These are phyloP conservation scores for Microsporum canis DNA, from an alignment of 2,329 filamentous ascomycete genomes.

Conservation along the genomic window DNA sequence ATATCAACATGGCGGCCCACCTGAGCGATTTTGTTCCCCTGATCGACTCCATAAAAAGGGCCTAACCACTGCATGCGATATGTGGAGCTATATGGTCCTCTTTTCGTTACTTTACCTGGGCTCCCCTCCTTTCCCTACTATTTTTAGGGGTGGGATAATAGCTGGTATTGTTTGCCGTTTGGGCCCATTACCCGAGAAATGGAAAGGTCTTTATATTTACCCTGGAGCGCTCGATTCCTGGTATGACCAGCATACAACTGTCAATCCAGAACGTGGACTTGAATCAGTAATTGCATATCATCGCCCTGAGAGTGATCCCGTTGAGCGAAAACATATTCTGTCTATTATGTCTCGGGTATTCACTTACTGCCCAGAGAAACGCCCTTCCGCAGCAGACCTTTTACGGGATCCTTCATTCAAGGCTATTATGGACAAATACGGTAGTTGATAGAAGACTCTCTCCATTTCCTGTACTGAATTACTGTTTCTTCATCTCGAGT, in stretches of 20 bases:
- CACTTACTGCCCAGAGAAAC: constrained; percentile 17
- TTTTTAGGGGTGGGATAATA: constrained; percentile 15
- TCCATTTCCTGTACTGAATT: background rate
- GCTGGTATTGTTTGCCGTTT: constrained; percentile 15
- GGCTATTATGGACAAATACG: constrained; percentile 22
- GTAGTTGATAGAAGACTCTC: constrained; percentile 15
- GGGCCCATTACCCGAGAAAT: constrained; percentile 20
- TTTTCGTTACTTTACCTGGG: constrained; percentile 20
- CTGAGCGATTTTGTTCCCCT: constrained; percentile 7
- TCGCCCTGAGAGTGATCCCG: background rate
- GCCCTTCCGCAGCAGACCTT: constrained; percentile 20
- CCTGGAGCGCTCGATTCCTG: constrained; percentile 16
- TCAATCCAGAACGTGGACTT: background rate
- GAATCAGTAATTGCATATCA: background rate
- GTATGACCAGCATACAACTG: constrained; percentile 19
- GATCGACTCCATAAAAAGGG: constrained; percentile 18
- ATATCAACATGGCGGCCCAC: constrained; percentile 8
- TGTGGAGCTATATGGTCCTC: constrained; percentile 25
- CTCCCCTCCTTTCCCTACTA: constrained; percentile 14
- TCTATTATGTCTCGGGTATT: constrained; percentile 20
- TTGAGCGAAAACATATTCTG: constrained; percentile 8
- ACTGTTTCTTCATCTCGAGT: background rate
- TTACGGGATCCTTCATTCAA: constrained; percentile 21
- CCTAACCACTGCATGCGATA: constrained; percentile 21
- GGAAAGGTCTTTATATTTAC: constrained; percentile 16